phyloP scores from a whole-genome alignment of 2,329 filamentous ascomycete species.

The Alternaria brassicicola region DNA sequence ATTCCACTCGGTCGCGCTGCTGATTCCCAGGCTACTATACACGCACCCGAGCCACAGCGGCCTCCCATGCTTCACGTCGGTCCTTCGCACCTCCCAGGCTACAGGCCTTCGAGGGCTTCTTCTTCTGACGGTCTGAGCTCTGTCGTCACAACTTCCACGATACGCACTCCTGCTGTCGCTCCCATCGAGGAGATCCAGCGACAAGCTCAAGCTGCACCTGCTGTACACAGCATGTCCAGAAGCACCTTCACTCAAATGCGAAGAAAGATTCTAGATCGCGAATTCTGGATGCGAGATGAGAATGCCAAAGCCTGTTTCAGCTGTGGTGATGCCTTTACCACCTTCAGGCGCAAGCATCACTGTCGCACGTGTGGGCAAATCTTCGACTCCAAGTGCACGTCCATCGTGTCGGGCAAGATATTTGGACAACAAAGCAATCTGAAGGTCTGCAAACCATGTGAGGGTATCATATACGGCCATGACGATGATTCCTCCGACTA shows the following conservation, averaged over 20 bases:
- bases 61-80: conserved; percentile 53
- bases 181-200: conserved; percentile 42
- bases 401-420: conserved; percentile 81
- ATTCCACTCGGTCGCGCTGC: conserved; percentile 29
- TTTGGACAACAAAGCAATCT: conserved; percentile 87
- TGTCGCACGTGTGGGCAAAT: conserved; percentile 97
- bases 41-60: conserved; percentile 41
- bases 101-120: conserved; percentile 53
- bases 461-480: conserved; percentile 87
- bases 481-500: conserved; percentile 92
- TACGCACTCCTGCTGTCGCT: conserved; percentile 39
- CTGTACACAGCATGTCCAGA: conserved; percentile 49
- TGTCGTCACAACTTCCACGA: conserved; percentile 41
- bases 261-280: conserved; percentile 86
- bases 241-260: conserved; percentile 65
- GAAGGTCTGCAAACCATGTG: conserved; percentile 90
- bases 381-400: conserved; percentile 95
- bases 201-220: conserved; percentile 25
- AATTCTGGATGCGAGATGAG: conserved; percentile 99
- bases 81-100: conserved; percentile 56
- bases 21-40: conserved; percentile 32
- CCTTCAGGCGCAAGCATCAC: conserved; percentile 94
- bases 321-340: conserved; percentile 87
- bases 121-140: conserved; percentile 54
- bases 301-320: conserved; percentile 97